phyloP scores from a whole-genome alignment of 2,329 filamentous ascomycete species.

The Ciborinia camelliae region DNA sequence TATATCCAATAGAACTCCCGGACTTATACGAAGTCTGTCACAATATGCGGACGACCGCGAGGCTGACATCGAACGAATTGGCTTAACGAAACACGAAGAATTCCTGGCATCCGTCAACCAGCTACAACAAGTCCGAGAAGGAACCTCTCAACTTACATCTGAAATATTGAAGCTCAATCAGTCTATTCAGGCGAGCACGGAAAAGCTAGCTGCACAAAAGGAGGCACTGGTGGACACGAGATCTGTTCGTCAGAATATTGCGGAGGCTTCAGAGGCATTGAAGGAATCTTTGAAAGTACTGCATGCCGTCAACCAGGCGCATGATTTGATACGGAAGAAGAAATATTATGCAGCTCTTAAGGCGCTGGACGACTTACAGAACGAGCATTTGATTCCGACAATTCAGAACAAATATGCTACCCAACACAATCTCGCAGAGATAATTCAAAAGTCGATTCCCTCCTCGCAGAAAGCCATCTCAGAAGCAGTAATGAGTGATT shows the following conservation, averaged over 20 bases:
- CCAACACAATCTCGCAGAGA: constrained; percentile 89
- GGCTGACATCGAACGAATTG: constrained; percentile 87
- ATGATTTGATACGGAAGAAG: constrained; percentile 86
- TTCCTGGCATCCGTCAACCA: constrained; percentile 93
- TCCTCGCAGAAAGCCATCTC: constrained; percentile 89
- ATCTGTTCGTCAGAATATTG: constrained; percentile 89
- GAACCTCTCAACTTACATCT: constrained; percentile 80
- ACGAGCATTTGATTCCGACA: constrained; percentile 77
- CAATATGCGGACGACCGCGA: constrained; percentile 85
- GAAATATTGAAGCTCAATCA: constrained; percentile 92
- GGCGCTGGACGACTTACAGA: constrained; percentile 91
- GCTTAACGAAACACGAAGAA: constrained; percentile 93
- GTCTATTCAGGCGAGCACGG: constrained; percentile 91
- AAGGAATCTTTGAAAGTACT: constrained; percentile 90
- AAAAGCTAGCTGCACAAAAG: constrained; percentile 92
- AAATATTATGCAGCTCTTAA: constrained; percentile 94
- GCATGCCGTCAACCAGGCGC: constrained; percentile 87
- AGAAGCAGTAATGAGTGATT: constrained; percentile 92
- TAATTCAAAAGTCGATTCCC: constrained; percentile 94
- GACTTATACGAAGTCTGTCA: constrained; percentile 73
- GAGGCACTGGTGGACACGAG: constrained; percentile 89
- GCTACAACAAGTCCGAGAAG: constrained; percentile 86
- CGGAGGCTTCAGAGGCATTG: constrained; percentile 83
- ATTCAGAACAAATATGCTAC: constrained; percentile 82
- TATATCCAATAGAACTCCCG: constrained; percentile 65